Base-by-base conservation (phyloP, 2,329 filamentous ascomycete genomes). In the Rhynchosporium secalis region DNA sequence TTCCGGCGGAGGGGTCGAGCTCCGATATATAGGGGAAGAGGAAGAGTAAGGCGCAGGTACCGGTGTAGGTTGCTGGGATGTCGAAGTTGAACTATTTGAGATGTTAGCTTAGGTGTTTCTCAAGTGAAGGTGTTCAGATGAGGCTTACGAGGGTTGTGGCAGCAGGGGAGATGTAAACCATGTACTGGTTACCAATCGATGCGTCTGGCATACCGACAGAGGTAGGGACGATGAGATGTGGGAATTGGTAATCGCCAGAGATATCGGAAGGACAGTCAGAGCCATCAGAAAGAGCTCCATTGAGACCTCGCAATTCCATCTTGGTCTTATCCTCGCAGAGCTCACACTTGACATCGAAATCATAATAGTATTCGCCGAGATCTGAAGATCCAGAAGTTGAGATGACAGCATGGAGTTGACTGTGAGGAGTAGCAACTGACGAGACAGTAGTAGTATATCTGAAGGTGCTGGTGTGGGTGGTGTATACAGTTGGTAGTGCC, bases 11-110 rank as follows among this genome's bases (percentile, higher is more conserved):
- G 5, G 64, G 67, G 40, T 65, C 65, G 33, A 70, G 62, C 3
- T 69, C 61, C 10, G 61, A 60, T n/a, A 51, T 59, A 60, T 61
- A 72, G 8, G 72, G 72, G 66, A 73, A 73, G 49, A 70, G 68
- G 64, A 73, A 73, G 49, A 73, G 29, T 1, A 73, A 66, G 3
- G 70, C 62, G 54, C 72, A 73, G 31, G 61, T 70, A 5, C 68
- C 65, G n/a, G 55, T 65, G 56, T 71, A 71, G 1, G 47, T 46
- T 10, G 58, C 31, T 3, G 71, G 69, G 20, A 73, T 68, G 46
- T 70, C 71, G 55, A 73, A 73, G 59, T 69, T 71, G 63, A 71
- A 72, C 20, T 20, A 20, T 20, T 20, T 20, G 20, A 20, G 20
- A 20, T 20, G 20, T 20, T 20, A 20, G 20, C 20, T 20, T 20